A percentile compares a stretch with the other conserved stretches of the same genome.
phyloP scores from a whole-genome alignment of 352 stramenopile genomes.

The Globisporangium mamillatum region DNA sequence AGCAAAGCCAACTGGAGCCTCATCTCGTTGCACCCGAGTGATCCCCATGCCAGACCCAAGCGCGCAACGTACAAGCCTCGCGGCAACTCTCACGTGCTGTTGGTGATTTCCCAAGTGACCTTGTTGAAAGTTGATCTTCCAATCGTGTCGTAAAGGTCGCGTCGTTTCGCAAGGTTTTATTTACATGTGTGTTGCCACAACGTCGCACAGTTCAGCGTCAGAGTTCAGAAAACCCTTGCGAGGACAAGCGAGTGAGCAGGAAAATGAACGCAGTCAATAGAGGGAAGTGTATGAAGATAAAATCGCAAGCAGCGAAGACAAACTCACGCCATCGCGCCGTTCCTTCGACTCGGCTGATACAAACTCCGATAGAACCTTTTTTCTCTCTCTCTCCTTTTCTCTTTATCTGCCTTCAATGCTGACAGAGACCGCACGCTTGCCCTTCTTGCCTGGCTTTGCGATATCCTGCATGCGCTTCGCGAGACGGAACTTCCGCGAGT shows the following conservation, averaged over 20 bases:
- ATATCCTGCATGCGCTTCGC: slow-evolving; percentile 88
- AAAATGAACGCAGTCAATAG: neutral
- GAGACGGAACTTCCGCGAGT: slow-evolving; percentile 81
- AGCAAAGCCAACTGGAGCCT: neutral
- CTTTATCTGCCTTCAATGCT: slow-evolving; percentile 84
- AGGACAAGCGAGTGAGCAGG: neutral
- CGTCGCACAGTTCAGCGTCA: neutral
- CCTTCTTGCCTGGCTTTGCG: slow-evolving; percentile 71
- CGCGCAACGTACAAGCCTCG: no score
- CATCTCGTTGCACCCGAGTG: slow-evolving; percentile 7
- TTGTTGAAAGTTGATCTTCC: neutral
- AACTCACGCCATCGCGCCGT: neutral
- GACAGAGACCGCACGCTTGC: slow-evolving; percentile 65
- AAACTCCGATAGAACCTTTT: neutral
- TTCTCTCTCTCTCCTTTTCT: neutral
- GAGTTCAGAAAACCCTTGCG: neutral
- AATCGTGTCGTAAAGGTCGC: slow-evolving; percentile 6
- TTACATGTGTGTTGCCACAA: neutral
- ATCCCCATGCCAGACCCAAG: slow-evolving; percentile 11
- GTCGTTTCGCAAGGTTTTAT: slow-evolving; percentile 6
- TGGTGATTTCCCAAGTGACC: neutral
- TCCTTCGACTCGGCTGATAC: neutral
- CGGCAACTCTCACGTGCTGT: neutral
- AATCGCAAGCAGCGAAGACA: neutral
- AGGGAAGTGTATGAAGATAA: slow-evolving; percentile 8